Percentiles rank a stretch among this genome's conserved stretches.
phyloP scores from a whole-genome alignment of 352 stramenopile genomes.

The Phytopythium helicoides region DNA sequence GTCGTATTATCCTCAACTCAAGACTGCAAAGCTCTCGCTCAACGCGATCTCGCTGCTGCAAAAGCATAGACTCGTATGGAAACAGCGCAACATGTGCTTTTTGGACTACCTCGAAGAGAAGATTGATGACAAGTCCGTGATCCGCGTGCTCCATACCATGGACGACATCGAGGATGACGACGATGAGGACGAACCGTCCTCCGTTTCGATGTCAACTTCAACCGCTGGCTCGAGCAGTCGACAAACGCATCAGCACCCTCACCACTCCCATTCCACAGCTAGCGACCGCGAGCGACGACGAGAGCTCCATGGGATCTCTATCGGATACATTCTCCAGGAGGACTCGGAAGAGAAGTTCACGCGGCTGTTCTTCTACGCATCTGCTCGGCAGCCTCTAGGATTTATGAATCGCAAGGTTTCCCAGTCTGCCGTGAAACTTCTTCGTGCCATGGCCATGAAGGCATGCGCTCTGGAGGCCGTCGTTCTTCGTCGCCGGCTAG shows the following conservation, averaged over 20 bases:
- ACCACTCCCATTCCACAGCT: slow-evolving; percentile 11
- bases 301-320: slow-evolving; percentile 36
- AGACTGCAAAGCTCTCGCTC: slow-evolving; percentile 34
- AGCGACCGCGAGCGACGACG: slow-evolving; percentile 7
- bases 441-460: slow-evolving; percentile 44
- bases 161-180: slow-evolving; percentile 32
- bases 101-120: slow-evolving; percentile 60
- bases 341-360: slow-evolving; percentile 57
- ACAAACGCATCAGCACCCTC: slow-evolving; percentile 8
- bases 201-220: slow-evolving; percentile 18
- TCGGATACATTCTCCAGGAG: slow-evolving; percentile 61
- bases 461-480: slow-evolving; percentile 34
- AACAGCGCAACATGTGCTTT: slow-evolving; percentile 53
- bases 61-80: slow-evolving; percentile 40
- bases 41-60: slow-evolving; percentile 59
- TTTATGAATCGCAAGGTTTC: slow-evolving; percentile 22
- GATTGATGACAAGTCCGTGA: slow-evolving; percentile 48
- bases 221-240: slow-evolving; percentile 13
- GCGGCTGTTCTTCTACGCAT: slow-evolving; percentile 64
- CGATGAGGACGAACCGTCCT: slow-evolving; percentile 17
- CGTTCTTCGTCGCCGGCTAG: slow-evolving; percentile 51
- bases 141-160: slow-evolving; percentile 60
- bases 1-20: slow-evolving; percentile 7
- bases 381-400: neutral
- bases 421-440: slow-evolving; percentile 34